These are phyloP conservation scores for Pseudognaphalium luteoalbum DNA, from an alignment of 129 eudicot species.

Conservation along the genomic window DNA sequence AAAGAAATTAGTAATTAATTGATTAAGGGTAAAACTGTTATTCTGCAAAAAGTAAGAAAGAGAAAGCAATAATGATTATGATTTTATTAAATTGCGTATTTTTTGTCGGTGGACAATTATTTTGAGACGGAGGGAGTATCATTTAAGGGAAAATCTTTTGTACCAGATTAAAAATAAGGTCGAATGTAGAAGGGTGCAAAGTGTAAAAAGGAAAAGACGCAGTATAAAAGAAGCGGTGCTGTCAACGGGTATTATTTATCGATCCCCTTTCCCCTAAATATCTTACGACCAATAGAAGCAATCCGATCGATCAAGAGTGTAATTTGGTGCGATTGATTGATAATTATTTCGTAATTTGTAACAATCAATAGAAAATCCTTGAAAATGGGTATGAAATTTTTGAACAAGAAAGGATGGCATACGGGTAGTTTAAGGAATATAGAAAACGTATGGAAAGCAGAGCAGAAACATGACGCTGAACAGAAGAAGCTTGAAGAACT, in stretches of 20 bases:
- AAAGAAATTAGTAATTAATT: too few relatives aligned
- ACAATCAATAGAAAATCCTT: neutral
- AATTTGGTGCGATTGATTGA: neutral
- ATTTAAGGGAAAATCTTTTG: too few relatives aligned
- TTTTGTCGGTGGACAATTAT: too few relatives aligned
- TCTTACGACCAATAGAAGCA: neutral
- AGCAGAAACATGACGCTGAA: conserved; percentile 94
- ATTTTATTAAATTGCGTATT: too few relatives aligned
- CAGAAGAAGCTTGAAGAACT: conserved; percentile 87
- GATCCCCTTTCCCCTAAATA: neutral
- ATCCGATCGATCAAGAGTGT: neutral
- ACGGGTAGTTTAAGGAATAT: conserved; percentile 89
- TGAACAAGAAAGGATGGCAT: conserved; percentile 99
- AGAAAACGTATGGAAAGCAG: conserved; percentile 99
- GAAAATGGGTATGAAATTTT: conserved; percentile 84
- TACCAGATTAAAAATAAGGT: too few relatives aligned
- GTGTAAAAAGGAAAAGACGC: too few relatives aligned
- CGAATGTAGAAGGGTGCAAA: neutral
- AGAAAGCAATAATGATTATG: too few relatives aligned
- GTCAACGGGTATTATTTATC: neutral
- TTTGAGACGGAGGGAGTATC: too few relatives aligned
- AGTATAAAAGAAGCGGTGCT: neutral
- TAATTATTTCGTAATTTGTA: too few relatives aligned
- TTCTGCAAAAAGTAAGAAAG: too few relatives aligned
- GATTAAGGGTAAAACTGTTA: too few relatives aligned